Conservation (phyloP, 2,329 filamentous ascomycete genomes). For the Chlorencoelia australis region DNA sequence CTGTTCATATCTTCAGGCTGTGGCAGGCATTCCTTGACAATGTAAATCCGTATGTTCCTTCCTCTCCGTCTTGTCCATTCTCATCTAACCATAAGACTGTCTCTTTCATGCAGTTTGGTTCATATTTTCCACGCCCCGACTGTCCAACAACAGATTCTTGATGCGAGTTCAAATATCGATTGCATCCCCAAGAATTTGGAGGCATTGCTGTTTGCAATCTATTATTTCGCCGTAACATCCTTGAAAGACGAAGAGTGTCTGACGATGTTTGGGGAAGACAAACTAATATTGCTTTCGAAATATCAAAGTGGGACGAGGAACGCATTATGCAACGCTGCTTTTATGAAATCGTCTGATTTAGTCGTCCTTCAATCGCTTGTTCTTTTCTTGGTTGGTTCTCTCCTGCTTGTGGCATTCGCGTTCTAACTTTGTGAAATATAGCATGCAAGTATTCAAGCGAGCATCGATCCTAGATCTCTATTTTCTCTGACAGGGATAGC, state of each 20-base stretch:
- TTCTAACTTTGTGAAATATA: too few species aligned
- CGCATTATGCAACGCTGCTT: too few species aligned
- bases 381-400: slow-evolving; percentile 48
- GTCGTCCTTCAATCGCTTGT: slow-evolving; percentile 52
- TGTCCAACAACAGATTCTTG: not conserved
- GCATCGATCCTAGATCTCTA: slow-evolving; percentile 33
- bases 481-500: slow-evolving; percentile 40
- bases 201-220: slow-evolving; percentile 58
- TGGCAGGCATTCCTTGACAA: slow-evolving; percentile 46
- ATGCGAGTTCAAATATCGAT: not conserved
- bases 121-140: slow-evolving; percentile 1
- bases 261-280: slow-evolving; percentile 42
- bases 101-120: too few species aligned
- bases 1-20: slow-evolving; percentile 50
- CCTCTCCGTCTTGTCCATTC: slow-evolving; percentile 6
- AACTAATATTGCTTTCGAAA: slow-evolving; percentile 38
- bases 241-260: slow-evolving; percentile 45
- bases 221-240: slow-evolving; percentile 47
- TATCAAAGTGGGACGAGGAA: slow-evolving; percentile 50
- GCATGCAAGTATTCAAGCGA: slow-evolving; percentile 6
- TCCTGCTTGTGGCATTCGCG: too few species aligned
- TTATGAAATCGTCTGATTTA: slow-evolving; percentile 42
- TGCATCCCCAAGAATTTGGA: slow-evolving; percentile 34
- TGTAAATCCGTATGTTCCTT: slow-evolving; percentile 18
- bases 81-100: too few species aligned